A percentile compares a stretch with the other conserved stretches of the same genome.
These are phyloP conservation scores for Blastocladiella britannica DNA, from an alignment of 192 early-diverging fungal genomes.

Conservation along the genomic window DNA sequence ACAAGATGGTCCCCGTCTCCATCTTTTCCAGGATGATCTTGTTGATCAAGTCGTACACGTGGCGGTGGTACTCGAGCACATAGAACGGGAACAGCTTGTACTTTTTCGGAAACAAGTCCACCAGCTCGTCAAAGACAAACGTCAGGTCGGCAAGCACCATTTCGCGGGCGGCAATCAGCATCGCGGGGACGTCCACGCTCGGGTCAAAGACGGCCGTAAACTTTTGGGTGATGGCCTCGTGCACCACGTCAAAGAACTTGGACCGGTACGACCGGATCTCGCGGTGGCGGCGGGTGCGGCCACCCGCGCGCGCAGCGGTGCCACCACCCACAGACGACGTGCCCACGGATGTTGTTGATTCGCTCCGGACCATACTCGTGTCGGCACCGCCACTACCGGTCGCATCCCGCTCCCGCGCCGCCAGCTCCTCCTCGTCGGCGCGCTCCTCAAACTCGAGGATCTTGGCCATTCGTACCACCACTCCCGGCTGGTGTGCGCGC, in stretches of 20 bases:
- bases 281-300: conserved; percentile 22
- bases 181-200: conserved; percentile 32
- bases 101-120: conserved; percentile 65
- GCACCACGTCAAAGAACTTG: conserved; percentile 56
- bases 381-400: conserved; percentile 9
- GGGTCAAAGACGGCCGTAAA: conserved; percentile 43
- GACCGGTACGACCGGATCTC: conserved; percentile 49
- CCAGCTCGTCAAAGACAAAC: conserved; percentile 67
- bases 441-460: conserved; percentile 84
- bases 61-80: conserved; percentile 85
- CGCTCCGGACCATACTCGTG: background rate
- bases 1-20: conserved; percentile 73
- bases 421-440: conserved; percentile 52
- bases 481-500: conserved; percentile 36
- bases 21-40: conserved; percentile 46
- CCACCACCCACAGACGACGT: conserved; percentile 13
- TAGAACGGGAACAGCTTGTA: conserved; percentile 93
- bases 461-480: conserved; percentile 78
- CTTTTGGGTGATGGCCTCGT: conserved; percentile 41
- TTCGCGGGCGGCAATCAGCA: conserved; percentile 41
- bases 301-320: conserved; percentile 19
- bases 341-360: conserved; percentile 9
- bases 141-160: conserved; percentile 76
- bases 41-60: conserved; percentile 63
- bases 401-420: conserved; percentile 11